These are phyloP conservation scores for Beauveria sp. DNA, from an alignment of 2,329 filamentous ascomycete genomes.

Conservation along the genomic window DNA sequence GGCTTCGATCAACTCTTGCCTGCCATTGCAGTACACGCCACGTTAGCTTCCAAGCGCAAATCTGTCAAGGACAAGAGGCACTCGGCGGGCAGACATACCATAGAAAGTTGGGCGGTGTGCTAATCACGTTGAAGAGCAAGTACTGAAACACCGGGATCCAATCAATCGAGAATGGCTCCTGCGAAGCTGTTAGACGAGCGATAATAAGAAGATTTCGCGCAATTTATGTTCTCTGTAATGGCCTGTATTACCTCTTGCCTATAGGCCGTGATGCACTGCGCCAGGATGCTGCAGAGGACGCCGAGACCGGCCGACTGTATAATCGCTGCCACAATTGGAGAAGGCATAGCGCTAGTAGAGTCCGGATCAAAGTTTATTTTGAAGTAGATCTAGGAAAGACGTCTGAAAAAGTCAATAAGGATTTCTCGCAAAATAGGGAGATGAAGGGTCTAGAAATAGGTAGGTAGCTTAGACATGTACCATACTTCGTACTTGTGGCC, in stretches of 20 bases:
- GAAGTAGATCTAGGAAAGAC: neutral
- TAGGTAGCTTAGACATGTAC: neutral
- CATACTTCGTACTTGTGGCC: neutral
- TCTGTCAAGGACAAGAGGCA: neutral
- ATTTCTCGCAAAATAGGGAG: neutral
- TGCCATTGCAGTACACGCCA: conserved; percentile 19
- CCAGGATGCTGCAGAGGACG: conserved; percentile 63
- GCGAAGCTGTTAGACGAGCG: neutral
- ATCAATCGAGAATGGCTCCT: conserved; percentile 54
- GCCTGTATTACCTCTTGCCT: conserved; percentile 43
- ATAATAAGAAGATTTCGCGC: no score
- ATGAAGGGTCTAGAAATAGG: neutral
- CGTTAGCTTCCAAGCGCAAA: neutral
- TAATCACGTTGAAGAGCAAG: conserved; percentile 62
- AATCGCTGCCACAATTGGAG: conserved; percentile 50
- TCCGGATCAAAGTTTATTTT: neutral
- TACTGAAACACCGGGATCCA: conserved; percentile 68
- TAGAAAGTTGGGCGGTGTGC: conserved; percentile 73
- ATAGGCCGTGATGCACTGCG: conserved; percentile 61
- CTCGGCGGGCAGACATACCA: conserved; percentile 47
- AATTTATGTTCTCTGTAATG: neutral
- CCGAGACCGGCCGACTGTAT: conserved; percentile 59
- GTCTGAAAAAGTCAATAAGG: neutral
- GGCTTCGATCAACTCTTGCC: conserved; percentile 69
- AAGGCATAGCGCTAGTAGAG: neutral